Evolutionary conservation across 2,329 filamentous ascomycete species (phyloP).

Genomic region (Hypoxylon sp.): DNA sequence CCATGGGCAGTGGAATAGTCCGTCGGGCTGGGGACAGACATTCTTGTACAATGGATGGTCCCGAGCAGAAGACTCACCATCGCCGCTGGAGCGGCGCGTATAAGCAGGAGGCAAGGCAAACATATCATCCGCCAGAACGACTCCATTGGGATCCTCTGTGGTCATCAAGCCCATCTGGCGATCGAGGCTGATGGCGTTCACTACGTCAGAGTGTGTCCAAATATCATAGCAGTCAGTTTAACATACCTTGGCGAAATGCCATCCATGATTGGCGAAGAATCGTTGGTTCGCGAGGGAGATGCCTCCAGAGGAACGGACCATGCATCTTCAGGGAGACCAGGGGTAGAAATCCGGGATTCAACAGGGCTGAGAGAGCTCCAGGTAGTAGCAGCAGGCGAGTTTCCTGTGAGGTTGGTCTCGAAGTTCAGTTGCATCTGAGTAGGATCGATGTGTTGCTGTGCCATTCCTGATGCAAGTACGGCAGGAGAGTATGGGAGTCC

Average conservation of each 20-base stretch:
- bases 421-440: constrained; percentile 69
- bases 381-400: constrained; percentile 68
- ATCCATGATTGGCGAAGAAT: constrained; percentile 65
- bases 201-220: constrained; percentile 53
- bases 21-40: constrained; percentile 75
- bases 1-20: constrained; percentile 94
- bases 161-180: constrained; percentile 59
- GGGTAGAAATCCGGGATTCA: constrained; percentile 67
- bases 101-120: constrained; percentile 60
- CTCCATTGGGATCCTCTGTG: constrained; percentile 57
- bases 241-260: constrained; percentile 70
- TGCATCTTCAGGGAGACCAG: constrained; percentile 64
- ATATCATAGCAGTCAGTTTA: constrained; percentile 38
- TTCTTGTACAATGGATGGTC: constrained; percentile 81
- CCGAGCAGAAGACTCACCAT: constrained; percentile 69
- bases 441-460: constrained; percentile 70
- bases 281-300: constrained; percentile 62
- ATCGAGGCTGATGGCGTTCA: constrained; percentile 55
- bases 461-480: constrained; percentile 60
- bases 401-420: constrained; percentile 63
- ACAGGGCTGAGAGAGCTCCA: constrained; percentile 66
- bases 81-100: constrained; percentile 64
- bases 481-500: constrained; percentile 61
- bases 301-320: constrained; percentile 61
- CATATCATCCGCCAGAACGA: constrained; percentile 57